Evolutionary conservation across 1,139 yeast genomes (phyloP).

Genomic region (Saccharomyces pastorianus): DNA sequence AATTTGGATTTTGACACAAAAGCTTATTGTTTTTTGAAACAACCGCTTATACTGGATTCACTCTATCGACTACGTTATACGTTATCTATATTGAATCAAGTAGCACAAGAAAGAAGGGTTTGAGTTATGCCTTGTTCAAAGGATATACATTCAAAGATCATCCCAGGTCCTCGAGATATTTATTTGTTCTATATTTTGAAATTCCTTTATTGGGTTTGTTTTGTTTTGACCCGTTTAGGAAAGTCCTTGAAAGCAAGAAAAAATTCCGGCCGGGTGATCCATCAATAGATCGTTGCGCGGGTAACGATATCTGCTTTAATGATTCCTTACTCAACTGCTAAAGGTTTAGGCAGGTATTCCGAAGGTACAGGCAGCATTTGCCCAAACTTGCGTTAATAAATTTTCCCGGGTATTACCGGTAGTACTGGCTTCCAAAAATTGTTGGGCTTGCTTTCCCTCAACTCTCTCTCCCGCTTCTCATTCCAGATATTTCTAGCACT

Average conservation of each 20-base stretch:
- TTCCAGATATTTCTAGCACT: neutral
- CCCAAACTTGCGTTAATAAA: neutral
- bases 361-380: neutral
- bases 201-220: neutral
- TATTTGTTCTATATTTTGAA: neutral
- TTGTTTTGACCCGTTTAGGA: neutral
- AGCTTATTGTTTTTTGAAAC: neutral
- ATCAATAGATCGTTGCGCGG: no score
- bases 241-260: no score
- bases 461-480: neutral
- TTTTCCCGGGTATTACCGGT: neutral
- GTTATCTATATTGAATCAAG: neutral
- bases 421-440: no score
- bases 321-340: neutral
- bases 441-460: no score
- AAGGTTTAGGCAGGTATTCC: neutral
- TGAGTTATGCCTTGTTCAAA: neutral
- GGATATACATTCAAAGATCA: neutral
- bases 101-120: neutral
- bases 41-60: neutral
- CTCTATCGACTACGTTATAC: neutral
- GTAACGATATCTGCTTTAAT: neutral
- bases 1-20: neutral
- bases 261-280: no score
- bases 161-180: neutral